A percentile compares a stretch with the other conserved stretches of the same genome.
Evolutionary conservation across 2,329 filamentous ascomycete species (phyloP).

Genomic region (Fusarium nelsonii): DNA sequence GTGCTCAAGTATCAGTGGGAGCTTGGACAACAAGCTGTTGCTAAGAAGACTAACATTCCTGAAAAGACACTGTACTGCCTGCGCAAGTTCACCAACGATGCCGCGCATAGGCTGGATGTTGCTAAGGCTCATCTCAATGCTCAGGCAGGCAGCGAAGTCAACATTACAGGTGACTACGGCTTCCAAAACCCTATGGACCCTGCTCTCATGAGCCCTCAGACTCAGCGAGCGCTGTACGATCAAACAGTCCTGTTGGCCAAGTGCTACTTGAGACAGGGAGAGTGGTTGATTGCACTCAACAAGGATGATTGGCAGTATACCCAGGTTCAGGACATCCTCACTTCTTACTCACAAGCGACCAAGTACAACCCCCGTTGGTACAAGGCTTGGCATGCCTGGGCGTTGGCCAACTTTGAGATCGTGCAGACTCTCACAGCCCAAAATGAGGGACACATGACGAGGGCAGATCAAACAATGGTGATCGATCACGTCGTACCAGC

Average conservation of each 20-base stretch:
- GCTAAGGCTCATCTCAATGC: conserved; percentile 64
- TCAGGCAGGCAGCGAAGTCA: conserved; percentile 61
- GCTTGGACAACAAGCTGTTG: conserved; percentile 72
- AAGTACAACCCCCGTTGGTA: conserved; percentile 96
- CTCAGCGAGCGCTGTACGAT: conserved; percentile 67
- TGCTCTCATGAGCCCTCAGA: conserved; percentile 61
- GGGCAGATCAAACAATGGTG: conserved; percentile 73
- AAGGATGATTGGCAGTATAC: conserved; percentile 90
- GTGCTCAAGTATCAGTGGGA: conserved; percentile 98
- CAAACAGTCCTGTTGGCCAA: conserved; percentile 85
- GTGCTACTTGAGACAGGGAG: conserved; percentile 94
- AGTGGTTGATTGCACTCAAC: conserved; percentile 91
- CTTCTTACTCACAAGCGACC: conserved; percentile 92
- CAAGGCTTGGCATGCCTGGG: conserved; percentile 99
- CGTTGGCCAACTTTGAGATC: conserved; percentile 97
- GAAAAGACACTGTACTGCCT: conserved; percentile 71
- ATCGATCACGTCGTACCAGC: conserved; percentile 93
- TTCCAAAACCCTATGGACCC: conserved; percentile 63
- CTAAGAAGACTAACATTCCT: conserved; percentile 59
- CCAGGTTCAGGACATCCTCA: conserved; percentile 86
- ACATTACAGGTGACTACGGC: conserved; percentile 61
- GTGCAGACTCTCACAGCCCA: conserved; percentile 83
- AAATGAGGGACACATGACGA: conserved; percentile 64
- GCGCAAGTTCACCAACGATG: conserved; percentile 71
- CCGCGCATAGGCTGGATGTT: conserved; percentile 66